Evolutionary conservation across 225 moss, liverwort and hornwort genomes (phyloP), one percentile per base, ranked within the genome.

Genomic region (Bryoerythrophyllum caledonicum): DNA sequence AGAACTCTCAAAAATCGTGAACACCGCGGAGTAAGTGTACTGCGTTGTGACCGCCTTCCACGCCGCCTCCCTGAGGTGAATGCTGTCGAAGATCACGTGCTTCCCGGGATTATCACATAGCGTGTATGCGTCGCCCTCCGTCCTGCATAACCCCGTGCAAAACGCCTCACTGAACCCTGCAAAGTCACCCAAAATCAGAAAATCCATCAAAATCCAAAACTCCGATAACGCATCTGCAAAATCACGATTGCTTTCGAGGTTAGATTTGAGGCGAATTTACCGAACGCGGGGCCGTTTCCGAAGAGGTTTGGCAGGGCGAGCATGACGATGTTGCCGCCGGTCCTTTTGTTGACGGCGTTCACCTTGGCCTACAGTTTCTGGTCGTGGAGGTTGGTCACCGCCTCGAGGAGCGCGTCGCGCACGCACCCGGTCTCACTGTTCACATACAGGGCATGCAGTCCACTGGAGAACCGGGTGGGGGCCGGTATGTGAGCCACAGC

Each of bases 1-100:
- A 5, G 6, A 34, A 34, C 34, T n/a, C n/a, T n/a, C n/a, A n/a
- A n/a, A n/a, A n/a, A n/a, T n/a, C n/a, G 88, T 88, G 68, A 55
- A 88, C 9, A 85, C 88, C 0, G 9, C 9, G 5, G 74, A 63
- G 57, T 78, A 53, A 0, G 46, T 21, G 75, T 88, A 85, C 8
- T 85, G 73, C 27, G 83, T 76, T 1, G 82, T 67, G n/a, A 85
- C 57, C 6, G 88, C 76, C 63, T 21, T 85, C 85, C 85, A 88
- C 0, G 85, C 88, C 21, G 88, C 88, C 9, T 88, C 80, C 0
- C 85, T 88, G 27, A 85, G 88, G 70, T 88, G 88, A 12, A 85
- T 85, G 61, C 85, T 83, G 53, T 88, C 88, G 46, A 88, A 88
- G 54, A 85, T 83, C 38, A 88, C 85, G n/a, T 85, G 85, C 26